Percentiles rank a stretch among this genome's conserved stretches.
phyloP scores from a whole-genome alignment of 1,284 basidiomycete species.

The Cutaneotrichosporon sp. region DNA sequence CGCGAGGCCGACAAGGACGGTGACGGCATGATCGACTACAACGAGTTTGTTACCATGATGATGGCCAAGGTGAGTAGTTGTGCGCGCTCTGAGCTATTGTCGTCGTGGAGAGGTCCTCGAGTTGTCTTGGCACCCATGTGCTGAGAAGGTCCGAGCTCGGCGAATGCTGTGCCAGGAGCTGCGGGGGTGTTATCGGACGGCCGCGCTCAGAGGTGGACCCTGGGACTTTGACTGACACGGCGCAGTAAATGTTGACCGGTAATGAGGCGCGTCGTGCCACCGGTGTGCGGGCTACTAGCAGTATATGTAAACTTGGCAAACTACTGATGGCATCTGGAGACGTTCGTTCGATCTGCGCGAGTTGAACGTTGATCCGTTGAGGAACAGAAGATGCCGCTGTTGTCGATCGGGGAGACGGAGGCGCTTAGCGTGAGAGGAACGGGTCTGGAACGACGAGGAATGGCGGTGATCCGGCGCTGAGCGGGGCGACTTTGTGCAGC shows the following conservation, averaged over 20 bases:
- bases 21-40: conserved; percentile 55
- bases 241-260: conserved; percentile 4
- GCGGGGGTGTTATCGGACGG: neutral
- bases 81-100: neutral
- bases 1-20: conserved; percentile 94
- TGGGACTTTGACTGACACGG: neutral
- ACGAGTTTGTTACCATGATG: conserved; percentile 60
- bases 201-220: neutral
- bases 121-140: neutral
- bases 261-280: neutral
- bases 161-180: neutral
- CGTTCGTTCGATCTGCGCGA: neutral
- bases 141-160: neutral
- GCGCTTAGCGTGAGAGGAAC: neutral
- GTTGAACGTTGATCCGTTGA: neutral
- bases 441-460: too few relatives aligned
- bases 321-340: neutral
- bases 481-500: too few relatives aligned
- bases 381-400: too few relatives aligned
- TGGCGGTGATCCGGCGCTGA: too few relatives aligned
- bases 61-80: conserved; percentile 43
- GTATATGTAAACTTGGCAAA: conserved; percentile 11
- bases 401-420: too few relatives aligned
- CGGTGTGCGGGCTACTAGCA: conserved; percentile 3
- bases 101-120: neutral